Conservation (phyloP, 352 stramenopile genomes). For the Lagenidium giganteum region DNA sequence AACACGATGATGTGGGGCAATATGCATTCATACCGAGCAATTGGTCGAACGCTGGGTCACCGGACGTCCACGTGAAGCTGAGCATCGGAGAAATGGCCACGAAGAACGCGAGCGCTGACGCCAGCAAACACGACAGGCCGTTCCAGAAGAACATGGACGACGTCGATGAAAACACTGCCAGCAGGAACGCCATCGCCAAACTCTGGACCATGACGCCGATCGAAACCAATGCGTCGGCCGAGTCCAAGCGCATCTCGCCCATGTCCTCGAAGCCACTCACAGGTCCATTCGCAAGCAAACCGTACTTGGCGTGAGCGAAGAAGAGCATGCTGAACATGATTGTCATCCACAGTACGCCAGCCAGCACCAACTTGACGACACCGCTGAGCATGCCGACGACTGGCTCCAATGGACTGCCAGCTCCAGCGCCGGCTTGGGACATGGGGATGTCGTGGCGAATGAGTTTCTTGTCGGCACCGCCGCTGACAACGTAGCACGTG, state of each 20-base stretch:
- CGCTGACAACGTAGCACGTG: conserved; percentile 50
- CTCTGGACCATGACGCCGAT: conserved; percentile 29
- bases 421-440: no score
- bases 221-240: conserved; percentile 39
- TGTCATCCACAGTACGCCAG: conserved; percentile 34
- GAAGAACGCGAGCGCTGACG: conserved; percentile 42
- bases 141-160: conserved; percentile 69
- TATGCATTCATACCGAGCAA: conserved; percentile 44
- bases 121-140: conserved; percentile 50
- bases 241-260: conserved; percentile 44
- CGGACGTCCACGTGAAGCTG: conserved; percentile 57
- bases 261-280: conserved; percentile 55
- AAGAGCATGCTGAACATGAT: conserved; percentile 71
- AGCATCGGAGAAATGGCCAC: conserved; percentile 59
- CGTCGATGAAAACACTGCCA: conserved; percentile 30
- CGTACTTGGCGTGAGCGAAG: conserved; percentile 69
- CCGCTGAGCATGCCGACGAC: conserved; percentile 25
- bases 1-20: not conserved
- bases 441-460: conserved; percentile 62
- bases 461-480: conserved; percentile 70
- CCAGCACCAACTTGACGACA: conserved; percentile 38
- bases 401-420: conserved; percentile 49
- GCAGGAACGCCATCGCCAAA: conserved; percentile 30
- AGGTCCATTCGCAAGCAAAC: conserved; percentile 40
- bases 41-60: conserved; percentile 47